These are phyloP conservation scores for Geum urbanum DNA, from an alignment of 306 rosid species.

Conservation along the genomic window DNA sequence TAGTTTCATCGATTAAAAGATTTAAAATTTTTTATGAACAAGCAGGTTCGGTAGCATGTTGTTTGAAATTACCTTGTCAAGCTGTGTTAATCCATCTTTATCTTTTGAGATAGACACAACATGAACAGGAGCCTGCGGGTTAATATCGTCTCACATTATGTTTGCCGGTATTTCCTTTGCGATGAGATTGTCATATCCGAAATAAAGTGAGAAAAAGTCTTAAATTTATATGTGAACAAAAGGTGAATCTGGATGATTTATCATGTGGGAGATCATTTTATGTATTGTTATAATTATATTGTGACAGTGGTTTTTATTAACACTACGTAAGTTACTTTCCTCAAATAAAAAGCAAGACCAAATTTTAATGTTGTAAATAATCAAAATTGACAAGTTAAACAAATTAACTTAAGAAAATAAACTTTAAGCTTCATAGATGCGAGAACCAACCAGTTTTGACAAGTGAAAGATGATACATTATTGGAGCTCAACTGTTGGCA, in stretches of 20 bases:
- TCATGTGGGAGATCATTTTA: background rate
- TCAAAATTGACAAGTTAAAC: too few species aligned
- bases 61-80: conserved; percentile 50
- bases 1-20: too few species aligned
- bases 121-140: conserved; percentile 92
- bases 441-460: conserved; percentile 27
- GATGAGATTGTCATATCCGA: conserved; percentile 88
- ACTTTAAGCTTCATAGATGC: background rate
- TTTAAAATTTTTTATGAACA: background rate
- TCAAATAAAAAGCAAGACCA: too few species aligned
- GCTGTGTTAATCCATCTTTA: conserved; percentile 78
- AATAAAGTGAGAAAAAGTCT: background rate
- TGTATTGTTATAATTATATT: too few species aligned
- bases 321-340: too few species aligned
- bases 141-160: conserved; percentile 69
- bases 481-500: conserved; percentile 72
- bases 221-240: background rate
- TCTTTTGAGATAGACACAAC: conserved; percentile 74
- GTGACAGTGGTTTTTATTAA: too few species aligned
- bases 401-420: too few species aligned
- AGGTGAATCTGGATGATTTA: background rate
- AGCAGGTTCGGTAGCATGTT: background rate
- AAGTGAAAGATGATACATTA: conserved; percentile 49
- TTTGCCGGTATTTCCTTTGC: conserved; percentile 84
- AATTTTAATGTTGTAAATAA: too few species aligned